A percentile compares a stretch with the other conserved stretches of the same genome.
Conservation (phyloP, 345 rosid genomes). For the Euphorbia peplus region DNA sequence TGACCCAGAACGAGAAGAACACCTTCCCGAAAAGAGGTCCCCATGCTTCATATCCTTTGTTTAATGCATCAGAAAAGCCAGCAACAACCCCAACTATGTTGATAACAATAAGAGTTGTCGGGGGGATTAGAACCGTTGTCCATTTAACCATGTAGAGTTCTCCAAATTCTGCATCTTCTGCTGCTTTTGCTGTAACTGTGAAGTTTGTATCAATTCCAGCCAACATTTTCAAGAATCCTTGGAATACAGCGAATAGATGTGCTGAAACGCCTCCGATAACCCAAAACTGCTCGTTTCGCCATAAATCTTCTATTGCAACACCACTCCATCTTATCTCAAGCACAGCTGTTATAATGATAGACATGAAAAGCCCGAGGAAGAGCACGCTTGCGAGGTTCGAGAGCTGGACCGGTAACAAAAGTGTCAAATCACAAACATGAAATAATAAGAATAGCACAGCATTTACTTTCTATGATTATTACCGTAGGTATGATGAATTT, state of each 20-base stretch:
- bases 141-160: conserved; percentile 89
- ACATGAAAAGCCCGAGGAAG: conserved; percentile 87
- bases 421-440: neutral
- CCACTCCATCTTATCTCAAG: conserved; percentile 98
- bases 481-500: conserved; percentile 98
- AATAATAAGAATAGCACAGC: neutral
- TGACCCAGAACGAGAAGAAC: conserved; percentile 96
- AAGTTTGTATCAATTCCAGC: conserved; percentile 94
- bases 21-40: conserved; percentile 95
- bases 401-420: conserved; percentile 45
- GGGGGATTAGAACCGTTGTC: conserved; percentile 91
- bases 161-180: conserved; percentile 86
- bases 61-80: conserved; percentile 94
- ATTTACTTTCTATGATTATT: conserved; percentile 11
- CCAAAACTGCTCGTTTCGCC: conserved; percentile 99
- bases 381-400: conserved; percentile 84
- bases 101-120: conserved; percentile 77
- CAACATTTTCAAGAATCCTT: conserved; percentile 86
- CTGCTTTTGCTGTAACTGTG: conserved; percentile 92
- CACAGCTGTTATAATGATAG: conserved; percentile 78
- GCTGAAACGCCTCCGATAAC: conserved; percentile 98
- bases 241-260: conserved; percentile 93
- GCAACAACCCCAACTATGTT: conserved; percentile 98
- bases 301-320: conserved; percentile 83
- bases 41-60: conserved; percentile 97